Conservation (phyloP, 495 filamentous ascomycete species). For the Penicillium bovifimosum region DNA sequence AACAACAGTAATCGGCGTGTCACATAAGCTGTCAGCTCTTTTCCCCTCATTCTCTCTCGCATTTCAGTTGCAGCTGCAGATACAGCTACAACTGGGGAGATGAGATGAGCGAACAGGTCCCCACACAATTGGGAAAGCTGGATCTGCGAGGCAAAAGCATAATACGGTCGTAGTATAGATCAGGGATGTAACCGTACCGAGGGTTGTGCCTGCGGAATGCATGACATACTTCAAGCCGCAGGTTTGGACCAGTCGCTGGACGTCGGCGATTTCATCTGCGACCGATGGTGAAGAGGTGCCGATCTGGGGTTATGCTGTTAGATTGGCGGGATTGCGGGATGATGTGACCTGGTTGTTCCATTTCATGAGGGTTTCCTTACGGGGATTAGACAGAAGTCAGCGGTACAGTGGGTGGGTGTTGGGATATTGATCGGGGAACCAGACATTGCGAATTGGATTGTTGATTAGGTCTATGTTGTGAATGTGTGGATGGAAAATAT, state of each 20-base stretch:
- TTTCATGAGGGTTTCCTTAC: constrained; percentile 35
- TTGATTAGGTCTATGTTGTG: background rate
- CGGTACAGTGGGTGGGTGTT: constrained; percentile 63
- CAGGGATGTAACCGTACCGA: constrained; percentile 59
- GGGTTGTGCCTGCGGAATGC: constrained; percentile 88
- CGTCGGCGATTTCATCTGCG: constrained; percentile 77
- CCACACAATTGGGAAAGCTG: background rate
- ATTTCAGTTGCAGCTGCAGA: background rate
- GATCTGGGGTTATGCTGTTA: constrained; percentile 45
- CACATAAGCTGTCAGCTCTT: background rate
- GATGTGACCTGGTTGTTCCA: too few species aligned
- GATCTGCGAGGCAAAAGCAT: background rate
- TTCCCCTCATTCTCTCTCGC: background rate
- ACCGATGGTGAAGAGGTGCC: constrained; percentile 80
- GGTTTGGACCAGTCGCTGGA: constrained; percentile 77
- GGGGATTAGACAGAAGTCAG: constrained; percentile 80
- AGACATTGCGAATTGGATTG: constrained; percentile 17
- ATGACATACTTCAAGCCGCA: constrained; percentile 77
- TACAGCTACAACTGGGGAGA: background rate
- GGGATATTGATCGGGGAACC: constrained; percentile 31
- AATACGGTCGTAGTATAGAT: background rate
- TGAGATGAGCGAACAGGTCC: background rate
- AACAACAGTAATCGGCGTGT: background rate
- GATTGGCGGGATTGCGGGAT: background rate
- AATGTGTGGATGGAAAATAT: background rate